Percentiles rank a stretch among this genome's conserved stretches.
Evolutionary conservation across 768 basidiomycete species (phyloP).

Genomic region (Cubamyces lactineus): DNA sequence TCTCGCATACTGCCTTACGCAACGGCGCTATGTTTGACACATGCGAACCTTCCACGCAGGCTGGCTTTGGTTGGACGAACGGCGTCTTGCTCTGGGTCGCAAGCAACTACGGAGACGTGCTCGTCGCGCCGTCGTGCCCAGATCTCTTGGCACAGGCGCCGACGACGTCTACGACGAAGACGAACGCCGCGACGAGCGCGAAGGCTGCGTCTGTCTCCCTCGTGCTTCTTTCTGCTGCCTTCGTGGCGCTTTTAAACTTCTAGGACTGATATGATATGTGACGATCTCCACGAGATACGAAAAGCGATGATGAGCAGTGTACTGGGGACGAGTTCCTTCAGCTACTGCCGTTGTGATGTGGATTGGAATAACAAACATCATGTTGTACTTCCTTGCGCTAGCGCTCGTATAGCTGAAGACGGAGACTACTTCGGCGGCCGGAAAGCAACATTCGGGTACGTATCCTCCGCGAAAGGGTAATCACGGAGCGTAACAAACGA

Average conservation of each 20-base stretch:
- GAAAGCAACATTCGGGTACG: no score
- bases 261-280: not conserved
- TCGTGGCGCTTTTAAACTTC: not conserved
- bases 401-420: no score
- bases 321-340: no score
- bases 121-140: constrained; percentile 70
- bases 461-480: no score
- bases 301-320: no score
- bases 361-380: no score
- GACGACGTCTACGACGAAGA: constrained; percentile 4
- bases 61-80: constrained; percentile 90
- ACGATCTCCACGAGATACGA: no score
- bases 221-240: not conserved
- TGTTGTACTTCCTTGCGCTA: no score
- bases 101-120: constrained; percentile 60
- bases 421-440: no score
- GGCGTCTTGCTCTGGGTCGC: constrained; percentile 80
- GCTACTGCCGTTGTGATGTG: no score
- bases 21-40: not conserved
- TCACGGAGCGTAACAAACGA: no score
- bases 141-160: constrained; percentile 30
- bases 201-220: not conserved
- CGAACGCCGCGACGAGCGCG: not conserved
- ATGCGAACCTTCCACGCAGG: constrained; percentile 37
- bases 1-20: not conserved